A percentile compares a stretch with the other conserved stretches of the same genome.
phyloP scores from a whole-genome alignment of 164 flowering plant species.

The Vitis rupestris region DNA sequence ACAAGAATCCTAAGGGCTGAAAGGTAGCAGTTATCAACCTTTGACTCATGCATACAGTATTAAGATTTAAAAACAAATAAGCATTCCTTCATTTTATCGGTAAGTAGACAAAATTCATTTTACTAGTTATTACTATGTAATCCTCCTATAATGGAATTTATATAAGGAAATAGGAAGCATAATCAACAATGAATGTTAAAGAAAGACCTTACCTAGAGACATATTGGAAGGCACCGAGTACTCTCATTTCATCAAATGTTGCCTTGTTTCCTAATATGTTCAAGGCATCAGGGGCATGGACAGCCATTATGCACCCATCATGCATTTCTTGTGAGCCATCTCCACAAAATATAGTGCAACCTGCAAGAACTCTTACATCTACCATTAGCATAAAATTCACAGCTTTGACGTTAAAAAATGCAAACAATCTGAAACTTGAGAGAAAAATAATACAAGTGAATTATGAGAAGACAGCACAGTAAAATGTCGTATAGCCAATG shows the following conservation, averaged over 20 bases:
- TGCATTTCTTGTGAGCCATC: constrained; percentile 56
- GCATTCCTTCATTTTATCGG: no score
- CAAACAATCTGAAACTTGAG: no score
- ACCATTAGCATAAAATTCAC: background rate
- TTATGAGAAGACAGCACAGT: no score
- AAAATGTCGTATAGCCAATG: no score
- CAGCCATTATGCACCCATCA: constrained; percentile 63
- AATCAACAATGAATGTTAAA: no score
- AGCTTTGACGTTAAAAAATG: background rate
- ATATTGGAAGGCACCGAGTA: constrained; percentile 92
- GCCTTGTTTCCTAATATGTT: constrained; percentile 61
- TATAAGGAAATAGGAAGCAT: no score
- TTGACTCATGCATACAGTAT: background rate
- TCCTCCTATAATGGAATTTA: no score
- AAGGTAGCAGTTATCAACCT: background rate
- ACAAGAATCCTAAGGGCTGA: background rate
- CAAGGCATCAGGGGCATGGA: constrained; percentile 83
- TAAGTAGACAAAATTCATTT: no score
- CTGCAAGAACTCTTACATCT: constrained; percentile 32
- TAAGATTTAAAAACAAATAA: no score
- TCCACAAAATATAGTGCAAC: constrained; percentile 45
- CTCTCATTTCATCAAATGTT: constrained; percentile 66
- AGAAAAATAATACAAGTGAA: no score
- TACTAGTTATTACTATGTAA: no score
- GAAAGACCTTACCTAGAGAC: constrained; percentile 51